Base-by-base conservation (phyloP, 2,329 filamentous ascomycete species). In the Penicillium sp. region DNA sequence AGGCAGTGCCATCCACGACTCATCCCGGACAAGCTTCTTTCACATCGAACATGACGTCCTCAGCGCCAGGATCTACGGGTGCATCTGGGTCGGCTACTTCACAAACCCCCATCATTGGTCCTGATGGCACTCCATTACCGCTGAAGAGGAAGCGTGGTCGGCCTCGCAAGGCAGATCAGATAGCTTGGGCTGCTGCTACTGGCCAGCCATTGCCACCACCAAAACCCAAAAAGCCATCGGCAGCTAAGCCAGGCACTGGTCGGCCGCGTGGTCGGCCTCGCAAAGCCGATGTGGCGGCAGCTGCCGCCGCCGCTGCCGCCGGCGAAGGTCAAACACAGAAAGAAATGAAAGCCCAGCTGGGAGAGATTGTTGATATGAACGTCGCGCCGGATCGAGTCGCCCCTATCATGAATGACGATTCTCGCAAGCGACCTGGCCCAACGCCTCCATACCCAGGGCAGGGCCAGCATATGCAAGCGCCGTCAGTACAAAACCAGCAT, bases 201-300 rank as follows among this genome's bases (percentile, higher is more conserved):
- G 53, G 44, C 5, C 52, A 45, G 31, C 45, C 48, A 3, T 30
- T 45, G 13, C 48, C 46, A 16, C 42, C 35, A 5, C 50, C 46
- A 3, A 59, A 57, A 34, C 53, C 53, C 6, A 51, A 46, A 28
- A 50, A 50, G 14, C 39, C 45, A 11, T 42, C 52, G 9, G 25
- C 42, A 7, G 39, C 45, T 2, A 45, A 48, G 17, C 40, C 50
- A 7, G 55, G 56, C 4, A 61, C 57, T 0, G 59, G 59, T 5
- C 52, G 60, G 8, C 59, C 57, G 10, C 59, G 60, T 18, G 60
- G 60, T 12, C 48, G 59, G 31, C 59, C 59, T 35, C 57, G 57
- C 5, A 62, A 62, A 41, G 57, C 52, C 2, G 59, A 61, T 44
- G 47, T 61, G 16, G 49, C 52, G 4, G 58, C 58, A 3, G 45